These are phyloP conservation scores for Aspergillus cristatus DNA, from an alignment of 495 filamentous ascomycete species.

Conservation along the genomic window DNA sequence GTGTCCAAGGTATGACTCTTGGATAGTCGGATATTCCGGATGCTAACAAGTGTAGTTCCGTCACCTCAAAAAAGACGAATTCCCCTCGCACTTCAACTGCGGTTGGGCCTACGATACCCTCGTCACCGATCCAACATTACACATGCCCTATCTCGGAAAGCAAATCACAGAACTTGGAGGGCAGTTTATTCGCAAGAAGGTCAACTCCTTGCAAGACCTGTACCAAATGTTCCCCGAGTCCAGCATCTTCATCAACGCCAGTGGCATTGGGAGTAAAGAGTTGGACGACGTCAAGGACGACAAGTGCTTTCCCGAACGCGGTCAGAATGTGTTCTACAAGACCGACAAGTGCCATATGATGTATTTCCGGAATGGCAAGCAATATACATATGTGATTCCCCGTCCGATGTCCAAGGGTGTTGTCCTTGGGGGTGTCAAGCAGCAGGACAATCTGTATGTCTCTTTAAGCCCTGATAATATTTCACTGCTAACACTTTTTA, in stretches of 20 bases:
- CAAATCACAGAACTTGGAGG: conserved; percentile 26
- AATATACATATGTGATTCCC: conserved; percentile 45
- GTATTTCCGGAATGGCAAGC: conserved; percentile 35
- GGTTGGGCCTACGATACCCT: conserved; percentile 34
- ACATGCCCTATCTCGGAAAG: conserved; percentile 31
- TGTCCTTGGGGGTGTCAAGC: conserved; percentile 39
- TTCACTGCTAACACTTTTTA: conserved; percentile 1
- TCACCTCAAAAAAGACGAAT: conserved; percentile 23
- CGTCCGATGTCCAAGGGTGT: conserved; percentile 33
- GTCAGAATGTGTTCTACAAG: conserved; percentile 33
- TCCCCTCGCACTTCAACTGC: conserved; percentile 26
- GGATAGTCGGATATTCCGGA: neutral
- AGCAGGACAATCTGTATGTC: conserved; percentile 28
- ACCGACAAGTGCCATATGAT: conserved; percentile 24
- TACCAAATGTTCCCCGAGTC: conserved; percentile 32
- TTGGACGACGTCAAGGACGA: conserved; percentile 31
- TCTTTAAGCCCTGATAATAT: neutral
- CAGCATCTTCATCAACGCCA: conserved; percentile 35
- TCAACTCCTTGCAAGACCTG: conserved; percentile 29
- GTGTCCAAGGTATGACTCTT: conserved; percentile 24
- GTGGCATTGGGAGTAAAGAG: conserved; percentile 28
- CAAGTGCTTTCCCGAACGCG: conserved; percentile 32
- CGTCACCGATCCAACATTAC: conserved; percentile 32
- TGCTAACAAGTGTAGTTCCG: conserved; percentile 23
- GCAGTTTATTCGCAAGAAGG: conserved; percentile 28